Evolutionary conservation across 129 eudicot species (phyloP).

Genomic region (Apium graveolens): DNA sequence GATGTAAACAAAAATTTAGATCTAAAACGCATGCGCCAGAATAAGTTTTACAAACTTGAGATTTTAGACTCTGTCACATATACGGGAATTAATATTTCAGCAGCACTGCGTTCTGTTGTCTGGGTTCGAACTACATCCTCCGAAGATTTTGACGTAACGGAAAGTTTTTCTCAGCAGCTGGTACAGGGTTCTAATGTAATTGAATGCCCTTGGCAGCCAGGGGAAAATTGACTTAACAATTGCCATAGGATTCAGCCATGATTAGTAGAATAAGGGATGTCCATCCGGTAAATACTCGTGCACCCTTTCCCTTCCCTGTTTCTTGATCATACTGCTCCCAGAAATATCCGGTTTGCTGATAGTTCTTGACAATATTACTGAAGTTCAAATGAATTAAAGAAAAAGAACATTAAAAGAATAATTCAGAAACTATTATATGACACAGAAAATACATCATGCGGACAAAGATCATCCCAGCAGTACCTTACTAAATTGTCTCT

Average conservation of each 20-base stretch:
- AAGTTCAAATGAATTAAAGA: neutral
- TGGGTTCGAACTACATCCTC: neutral
- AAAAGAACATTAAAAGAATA: neutral
- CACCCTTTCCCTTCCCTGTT: constrained; percentile 87
- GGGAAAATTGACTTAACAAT: constrained; percentile 24
- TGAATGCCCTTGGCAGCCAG: neutral
- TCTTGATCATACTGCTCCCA: constrained; percentile 98
- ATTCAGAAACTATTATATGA: neutral
- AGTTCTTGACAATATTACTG: constrained; percentile 74
- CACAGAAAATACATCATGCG: neutral
- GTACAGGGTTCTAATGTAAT: neutral
- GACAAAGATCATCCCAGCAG: neutral
- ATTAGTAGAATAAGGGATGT: constrained; percentile 66
- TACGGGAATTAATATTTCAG: neutral
- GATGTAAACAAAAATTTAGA: no score
- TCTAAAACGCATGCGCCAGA: no score
- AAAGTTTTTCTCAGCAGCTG: neutral
- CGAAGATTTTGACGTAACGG: neutral
- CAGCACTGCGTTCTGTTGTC: neutral
- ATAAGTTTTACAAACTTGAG: no score
- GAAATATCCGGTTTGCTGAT: constrained; percentile 61
- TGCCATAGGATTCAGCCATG: constrained; percentile 76
- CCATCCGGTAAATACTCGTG: constrained; percentile 90
- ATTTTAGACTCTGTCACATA: no score
- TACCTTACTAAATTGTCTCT: constrained; percentile 70